Percentiles rank a stretch among this genome's conserved stretches.
These are phyloP conservation scores for Zostera marina DNA, from an alignment of 116 monocot genomes.

Conservation along the genomic window DNA sequence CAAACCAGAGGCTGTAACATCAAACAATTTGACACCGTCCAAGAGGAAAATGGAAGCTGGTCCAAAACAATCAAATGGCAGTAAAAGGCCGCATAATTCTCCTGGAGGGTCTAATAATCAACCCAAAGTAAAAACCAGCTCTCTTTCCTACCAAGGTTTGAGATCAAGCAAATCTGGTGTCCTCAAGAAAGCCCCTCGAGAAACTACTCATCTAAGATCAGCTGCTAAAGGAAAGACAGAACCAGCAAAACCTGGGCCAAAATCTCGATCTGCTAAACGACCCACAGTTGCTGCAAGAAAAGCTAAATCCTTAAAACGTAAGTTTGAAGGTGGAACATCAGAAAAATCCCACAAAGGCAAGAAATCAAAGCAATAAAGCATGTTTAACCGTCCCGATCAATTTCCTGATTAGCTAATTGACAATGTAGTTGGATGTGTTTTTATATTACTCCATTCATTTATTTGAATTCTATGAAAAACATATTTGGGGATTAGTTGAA, in stretches of 20 bases:
- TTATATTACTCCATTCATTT: no score
- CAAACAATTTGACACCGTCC: conserved; percentile 13
- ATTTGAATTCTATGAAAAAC: no score
- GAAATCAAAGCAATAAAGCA: conserved; percentile 10
- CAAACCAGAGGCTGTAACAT: conserved; percentile 18
- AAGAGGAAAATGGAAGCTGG: conserved; percentile 14
- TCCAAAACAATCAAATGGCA: conserved; percentile 8
- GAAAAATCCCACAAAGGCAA: conserved; percentile 8
- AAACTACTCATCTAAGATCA: background rate
- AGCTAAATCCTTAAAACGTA: conserved; percentile 56
- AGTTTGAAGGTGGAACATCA: conserved; percentile 20
- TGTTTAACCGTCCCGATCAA: no score
- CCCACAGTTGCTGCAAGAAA: conserved; percentile 90
- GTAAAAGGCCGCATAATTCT: conserved; percentile 11
- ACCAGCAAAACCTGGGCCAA: conserved; percentile 3
- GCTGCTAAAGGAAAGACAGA: background rate
- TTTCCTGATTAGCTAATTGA: no score
- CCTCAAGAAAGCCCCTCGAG: conserved; percentile 26
- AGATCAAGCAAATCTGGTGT: conserved; percentile 62
- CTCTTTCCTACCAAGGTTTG: conserved; percentile 72
- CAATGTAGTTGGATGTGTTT: no score
- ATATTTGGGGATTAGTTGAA: no score
- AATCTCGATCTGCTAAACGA: conserved; percentile 27
- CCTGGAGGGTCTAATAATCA: conserved; percentile 13
- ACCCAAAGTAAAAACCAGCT: conserved; percentile 22